These are phyloP conservation scores for Prinsepia uniflora DNA, from an alignment of 306 rosid species.

Conservation along the genomic window DNA sequence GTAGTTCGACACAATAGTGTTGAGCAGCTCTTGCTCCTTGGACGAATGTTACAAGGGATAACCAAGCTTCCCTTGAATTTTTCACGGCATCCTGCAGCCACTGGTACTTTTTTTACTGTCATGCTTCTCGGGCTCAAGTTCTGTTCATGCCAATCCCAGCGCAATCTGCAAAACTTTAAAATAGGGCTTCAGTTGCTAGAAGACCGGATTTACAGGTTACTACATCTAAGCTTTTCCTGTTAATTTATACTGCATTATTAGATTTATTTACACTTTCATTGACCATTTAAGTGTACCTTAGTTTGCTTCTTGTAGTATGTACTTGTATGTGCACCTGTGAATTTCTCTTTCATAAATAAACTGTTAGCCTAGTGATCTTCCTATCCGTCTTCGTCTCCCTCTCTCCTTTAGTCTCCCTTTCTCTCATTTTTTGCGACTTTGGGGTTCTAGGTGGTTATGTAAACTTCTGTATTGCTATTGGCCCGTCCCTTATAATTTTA, in stretches of 20 bases:
- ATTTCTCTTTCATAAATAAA: neutral
- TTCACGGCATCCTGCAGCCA: constrained; percentile 94
- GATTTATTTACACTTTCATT: constrained; percentile 11
- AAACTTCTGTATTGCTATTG: too few species aligned
- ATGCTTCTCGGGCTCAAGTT: constrained; percentile 97
- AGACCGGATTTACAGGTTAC: constrained; percentile 83
- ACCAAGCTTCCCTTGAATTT: constrained; percentile 84
- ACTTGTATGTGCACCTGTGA: neutral
- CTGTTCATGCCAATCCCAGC: constrained; percentile 91
- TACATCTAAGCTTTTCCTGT: constrained; percentile 8
- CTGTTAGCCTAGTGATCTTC: neutral
- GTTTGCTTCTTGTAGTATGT: neutral
- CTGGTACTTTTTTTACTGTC: constrained; percentile 89
- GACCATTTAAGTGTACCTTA: neutral
- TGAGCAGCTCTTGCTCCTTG: constrained; percentile 95
- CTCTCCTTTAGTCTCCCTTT: neutral
- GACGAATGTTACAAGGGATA: constrained; percentile 94
- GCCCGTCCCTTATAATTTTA: neutral
- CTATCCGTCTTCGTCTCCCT: neutral
- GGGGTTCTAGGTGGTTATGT: neutral
- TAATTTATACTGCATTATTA: constrained; percentile 25
- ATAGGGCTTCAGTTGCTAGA: constrained; percentile 88
- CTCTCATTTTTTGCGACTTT: neutral
- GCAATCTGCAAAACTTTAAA: constrained; percentile 75
- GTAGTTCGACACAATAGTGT: constrained; percentile 89